Base-by-base conservation (phyloP, 768 basidiomycete species). In the Lentinula aciculospora region DNA sequence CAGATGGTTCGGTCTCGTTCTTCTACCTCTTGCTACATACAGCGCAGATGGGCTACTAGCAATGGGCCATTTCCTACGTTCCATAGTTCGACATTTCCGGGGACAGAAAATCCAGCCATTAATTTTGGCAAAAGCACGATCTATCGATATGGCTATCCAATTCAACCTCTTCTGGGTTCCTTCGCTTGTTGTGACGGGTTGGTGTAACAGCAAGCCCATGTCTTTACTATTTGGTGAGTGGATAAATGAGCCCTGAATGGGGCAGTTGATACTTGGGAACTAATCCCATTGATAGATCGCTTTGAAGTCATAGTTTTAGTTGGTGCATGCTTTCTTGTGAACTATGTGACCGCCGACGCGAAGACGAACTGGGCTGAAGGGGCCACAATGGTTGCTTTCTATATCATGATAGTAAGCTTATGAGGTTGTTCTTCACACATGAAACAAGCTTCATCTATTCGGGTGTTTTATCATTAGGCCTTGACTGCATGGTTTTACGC, bases 351-450 rank as follows among this genome's bases (percentile, higher is more conserved):
- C 12, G 85, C 86, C 1, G 88, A 90, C 65, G 49, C 49, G 9
- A 88, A 89, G 68, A 89, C 88, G 5, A 90, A 90, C 64, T 90
- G 88, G 86, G 83, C 79, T 1, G 88, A 89, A 71, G 86, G 88
- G 9, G 73, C 77, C 45, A 77, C 82, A 19, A 79, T 90, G 78
- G 72, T 88, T 27, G 64, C 79, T 23, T 87, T 88, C 68, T 89
- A 89, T 66, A 46, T 76, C 50, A 85, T 89, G 80, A 85, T 85
- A 56, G 86, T 56, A 34, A 46, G 55, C 73, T 71, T 89, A 47
- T 87, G 89, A 56, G 90, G 89, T 69, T 88, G 12, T 40, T 86
- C 64, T 83, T 89, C 56, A 88, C 87, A 17, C 84, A 85, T 1
- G 88, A 89, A 65, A 88, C 88, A 5, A 90, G 89, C 64, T 1